Base-by-base conservation (phyloP, 1,139 yeast species). In the Candida pseudocylindracea region DNA sequence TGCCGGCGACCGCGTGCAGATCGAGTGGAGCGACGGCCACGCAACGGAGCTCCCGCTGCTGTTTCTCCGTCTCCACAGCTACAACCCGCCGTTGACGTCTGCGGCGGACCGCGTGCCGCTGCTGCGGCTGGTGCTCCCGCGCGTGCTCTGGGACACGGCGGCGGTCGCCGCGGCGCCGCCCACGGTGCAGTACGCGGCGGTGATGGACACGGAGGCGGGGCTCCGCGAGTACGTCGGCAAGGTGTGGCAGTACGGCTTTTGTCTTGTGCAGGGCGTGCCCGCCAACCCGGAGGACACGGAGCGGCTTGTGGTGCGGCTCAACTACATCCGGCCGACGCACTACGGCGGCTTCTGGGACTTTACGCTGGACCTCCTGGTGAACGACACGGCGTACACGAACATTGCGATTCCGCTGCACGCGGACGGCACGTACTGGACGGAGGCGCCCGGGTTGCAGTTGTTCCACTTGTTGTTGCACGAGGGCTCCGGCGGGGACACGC, bases 261-360 rank as follows among this genome's bases (percentile, higher is more conserved):
- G 76, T 34, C 55, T 73, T 38, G 64, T 75, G 31, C 64, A 70
- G 35, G 60, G 66, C 38, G 76, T 71, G 10, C 85, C 85, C 1
- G 67, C 58, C 2, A 54, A 58, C 10, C 71, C 80, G 0, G 68
- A 67, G 40, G 75, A 58, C 24, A 74, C 88, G 1, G 63, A 72
- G 42, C 51, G 52, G 37, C 56, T 75, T 35, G 66, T 73, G 36
- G 71, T 71, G 39, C 54, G 67, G 41, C 60, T 75, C 38, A 63
- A 72, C 35, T 72, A 69, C 45, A 66, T 74, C 36, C 55, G 79
- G 29, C 75, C 73, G 15, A 75, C 88, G 2, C 85, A 75, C 48
- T 75, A 75, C 39, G 85, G 83, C 11, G 83, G 80, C 4, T 74
- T 75, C 49, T 75, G 85, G 83, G 83, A 73, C 43, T 74, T 75